phyloP scores from a whole-genome alignment of 345 rosid genomes.

The Lumnitzera racemosa region DNA sequence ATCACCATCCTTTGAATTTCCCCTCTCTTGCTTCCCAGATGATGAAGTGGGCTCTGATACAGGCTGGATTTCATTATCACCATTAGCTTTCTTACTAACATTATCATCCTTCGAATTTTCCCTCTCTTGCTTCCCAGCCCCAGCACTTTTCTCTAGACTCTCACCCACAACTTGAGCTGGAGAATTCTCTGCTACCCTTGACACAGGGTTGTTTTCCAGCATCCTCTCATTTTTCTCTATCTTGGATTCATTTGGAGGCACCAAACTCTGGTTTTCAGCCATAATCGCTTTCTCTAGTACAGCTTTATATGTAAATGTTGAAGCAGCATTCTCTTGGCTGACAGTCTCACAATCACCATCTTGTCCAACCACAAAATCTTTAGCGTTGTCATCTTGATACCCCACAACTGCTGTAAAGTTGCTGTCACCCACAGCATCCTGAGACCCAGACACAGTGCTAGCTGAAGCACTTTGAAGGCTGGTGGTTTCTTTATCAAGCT shows the following conservation, averaged over 20 bases:
- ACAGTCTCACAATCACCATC: too few relatives aligned
- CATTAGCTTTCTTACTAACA: slow-evolving; percentile 13
- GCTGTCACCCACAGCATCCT: background rate
- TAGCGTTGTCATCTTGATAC: too few relatives aligned
- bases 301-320: too few relatives aligned
- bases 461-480: background rate
- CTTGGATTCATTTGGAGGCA: background rate
- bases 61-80: slow-evolving; percentile 20
- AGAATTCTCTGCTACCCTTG: slow-evolving; percentile 1
- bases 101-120: background rate
- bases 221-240: background rate
- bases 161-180: background rate
- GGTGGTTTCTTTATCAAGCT: too few relatives aligned
- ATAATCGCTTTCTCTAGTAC: too few relatives aligned
- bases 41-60: slow-evolving; percentile 16
- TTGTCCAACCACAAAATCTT: too few relatives aligned
- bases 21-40: slow-evolving; percentile 16
- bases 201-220: too few relatives aligned
- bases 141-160: background rate
- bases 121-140: background rate
- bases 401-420: background rate
- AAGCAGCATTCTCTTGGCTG: too few relatives aligned
- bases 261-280: too few relatives aligned
- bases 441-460: background rate
- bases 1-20: background rate